Conservation (phyloP, 163 green algal genomes). For the Scenedesmus sp. region DNA sequence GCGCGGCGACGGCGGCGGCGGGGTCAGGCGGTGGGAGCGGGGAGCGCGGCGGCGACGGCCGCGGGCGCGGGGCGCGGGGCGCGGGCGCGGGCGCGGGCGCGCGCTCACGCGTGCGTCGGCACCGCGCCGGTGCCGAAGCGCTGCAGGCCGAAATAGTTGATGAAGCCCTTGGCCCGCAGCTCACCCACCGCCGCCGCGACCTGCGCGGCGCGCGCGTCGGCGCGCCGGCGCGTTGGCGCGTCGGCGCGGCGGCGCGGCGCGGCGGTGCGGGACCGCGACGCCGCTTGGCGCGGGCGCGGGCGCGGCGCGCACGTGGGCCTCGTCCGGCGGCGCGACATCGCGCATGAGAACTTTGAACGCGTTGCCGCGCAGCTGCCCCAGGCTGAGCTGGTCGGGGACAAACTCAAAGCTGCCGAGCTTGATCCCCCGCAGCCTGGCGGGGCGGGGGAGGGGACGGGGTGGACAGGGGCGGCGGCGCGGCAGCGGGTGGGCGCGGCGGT, state of each 20-base stretch:
- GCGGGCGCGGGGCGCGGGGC: too few species aligned
- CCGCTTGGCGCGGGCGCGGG: too few species aligned
- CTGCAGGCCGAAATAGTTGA: slow-evolving; percentile 98
- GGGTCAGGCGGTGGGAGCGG: too few species aligned
- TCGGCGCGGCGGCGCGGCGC: background rate
- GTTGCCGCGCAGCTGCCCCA: slow-evolving; percentile 87
- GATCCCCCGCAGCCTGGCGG: slow-evolving; percentile 62
- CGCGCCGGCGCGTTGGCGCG: too few species aligned
- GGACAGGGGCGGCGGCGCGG: too few species aligned
- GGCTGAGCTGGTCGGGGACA: slow-evolving; percentile 54
- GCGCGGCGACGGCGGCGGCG: too few species aligned
- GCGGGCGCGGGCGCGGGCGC: too few species aligned
- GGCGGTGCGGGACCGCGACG: too few species aligned
- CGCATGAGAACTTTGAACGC: slow-evolving; percentile 70
- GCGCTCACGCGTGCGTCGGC: slow-evolving; percentile 47
- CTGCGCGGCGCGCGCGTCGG: slow-evolving; percentile 31
- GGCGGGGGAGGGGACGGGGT: too few species aligned
- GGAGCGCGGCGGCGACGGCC: too few species aligned
- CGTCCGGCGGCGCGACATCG: slow-evolving; percentile 15
- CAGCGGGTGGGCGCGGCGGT: too few species aligned
- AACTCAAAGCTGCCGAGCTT: slow-evolving; percentile 83
- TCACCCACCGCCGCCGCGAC: slow-evolving; percentile 59
- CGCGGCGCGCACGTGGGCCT: slow-evolving; percentile 37
- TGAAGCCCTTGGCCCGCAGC: slow-evolving; percentile 77
- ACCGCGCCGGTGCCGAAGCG: slow-evolving; percentile 82